These are phyloP conservation scores for Carex littledalei DNA, from an alignment of 176 grass and related monocot genomes.

Conservation along the genomic window DNA sequence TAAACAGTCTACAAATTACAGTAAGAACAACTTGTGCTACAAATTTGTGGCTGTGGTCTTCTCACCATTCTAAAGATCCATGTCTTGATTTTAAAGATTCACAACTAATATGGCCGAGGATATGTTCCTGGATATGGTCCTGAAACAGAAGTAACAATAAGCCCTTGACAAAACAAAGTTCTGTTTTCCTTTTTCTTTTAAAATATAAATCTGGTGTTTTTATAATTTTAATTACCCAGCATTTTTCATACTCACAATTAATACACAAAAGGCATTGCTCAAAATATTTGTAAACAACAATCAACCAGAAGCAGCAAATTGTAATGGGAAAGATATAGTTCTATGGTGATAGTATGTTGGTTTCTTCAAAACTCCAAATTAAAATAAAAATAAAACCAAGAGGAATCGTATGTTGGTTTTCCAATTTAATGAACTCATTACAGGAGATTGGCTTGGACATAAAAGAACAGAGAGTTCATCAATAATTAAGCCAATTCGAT, in stretches of 20 bases:
- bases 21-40: neutral
- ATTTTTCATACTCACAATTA: neutral
- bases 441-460: neutral
- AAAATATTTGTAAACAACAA: neutral
- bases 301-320: neutral
- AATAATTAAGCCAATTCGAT: neutral
- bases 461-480: neutral
- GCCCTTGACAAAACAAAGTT: neutral
- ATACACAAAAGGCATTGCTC: neutral
- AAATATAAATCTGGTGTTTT: neutral
- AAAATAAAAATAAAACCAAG: neutral
- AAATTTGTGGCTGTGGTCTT: neutral
- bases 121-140: slow-evolving; percentile 51
- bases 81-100: slow-evolving; percentile 9
- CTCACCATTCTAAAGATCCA: slow-evolving; percentile 11
- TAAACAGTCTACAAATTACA: neutral
- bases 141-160: slow-evolving; percentile 27
- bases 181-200: neutral
- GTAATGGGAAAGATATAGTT: neutral
- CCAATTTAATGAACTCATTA: neutral
- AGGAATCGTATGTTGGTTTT: neutral
- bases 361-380: neutral
- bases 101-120: slow-evolving; percentile 58
- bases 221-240: neutral
- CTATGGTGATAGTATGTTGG: neutral